Evolutionary conservation across 139 green algal genomes (phyloP), one percentile per base, ranked within the genome.

Genomic region (Gonium pectorale): DNA sequence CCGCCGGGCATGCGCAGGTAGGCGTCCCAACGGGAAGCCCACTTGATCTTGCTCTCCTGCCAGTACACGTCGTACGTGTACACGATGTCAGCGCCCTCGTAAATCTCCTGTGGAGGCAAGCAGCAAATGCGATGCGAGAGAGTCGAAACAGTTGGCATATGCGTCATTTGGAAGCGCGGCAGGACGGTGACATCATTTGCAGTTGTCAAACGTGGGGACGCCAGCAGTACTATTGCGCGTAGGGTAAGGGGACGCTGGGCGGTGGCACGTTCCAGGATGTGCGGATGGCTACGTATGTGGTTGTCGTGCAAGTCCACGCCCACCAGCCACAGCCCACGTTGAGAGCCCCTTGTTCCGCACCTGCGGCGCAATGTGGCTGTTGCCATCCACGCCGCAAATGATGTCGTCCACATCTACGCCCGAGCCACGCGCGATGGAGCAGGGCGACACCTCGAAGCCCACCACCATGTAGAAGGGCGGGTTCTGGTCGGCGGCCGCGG

Each of bases 51-150:
- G 40, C 79, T 94, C 71, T 91, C 77, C 85, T 97, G 89, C 95
- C 95, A 99, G 85, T 94, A 96, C 72, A 99, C 96, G 77, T 98
- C 96, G 78, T 98, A 99, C 0, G 94, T 96, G 91, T 96, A 97
- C 56, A 93, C 85, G 67, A 97, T 92, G 67, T 93, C 52, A 67
- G 85, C 92, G 84, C 93, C 96, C 74, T 95, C 91, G 66, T 87
- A 91, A n/a, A 98, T 86, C 80, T 95, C 93, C 89, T 96, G 92
- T 31, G 37, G 46, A 3, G 6, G 56, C 22, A 6, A n/a, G 19
- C 27, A 64, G n/a, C n/a, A n/a, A n/a, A n/a, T n/a, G n/a, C n/a
- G n/a, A n/a, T n/a, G n/a, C n/a, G n/a, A n/a, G n/a, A n/a, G n/a
- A n/a, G n/a, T n/a, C n/a, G n/a, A n/a, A n/a, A n/a, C n/a, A n/a